Evolutionary conservation across 1,284 basidiomycete species (phyloP).

Genomic region (Apiotrichum gracile): DNA sequence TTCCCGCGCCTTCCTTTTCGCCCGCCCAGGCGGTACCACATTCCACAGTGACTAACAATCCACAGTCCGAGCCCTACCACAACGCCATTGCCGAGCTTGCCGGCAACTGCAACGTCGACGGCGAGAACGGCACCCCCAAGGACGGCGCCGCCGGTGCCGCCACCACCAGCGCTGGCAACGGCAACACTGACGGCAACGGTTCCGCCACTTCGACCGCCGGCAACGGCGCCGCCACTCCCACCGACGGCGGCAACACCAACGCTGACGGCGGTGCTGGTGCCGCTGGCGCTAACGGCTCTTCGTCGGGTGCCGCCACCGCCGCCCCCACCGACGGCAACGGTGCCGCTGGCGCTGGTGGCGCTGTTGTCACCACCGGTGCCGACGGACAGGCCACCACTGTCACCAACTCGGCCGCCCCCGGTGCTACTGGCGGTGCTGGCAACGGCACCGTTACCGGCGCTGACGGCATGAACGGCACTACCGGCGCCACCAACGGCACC

Average conservation of each 20-base stretch:
- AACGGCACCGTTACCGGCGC: no score
- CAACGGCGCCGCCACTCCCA: neutral
- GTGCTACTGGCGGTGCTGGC: no score
- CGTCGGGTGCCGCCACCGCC: neutral
- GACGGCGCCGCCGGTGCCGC: neutral
- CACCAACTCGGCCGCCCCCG: no score
- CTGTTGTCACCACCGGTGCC: no score
- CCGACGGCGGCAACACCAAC: neutral
- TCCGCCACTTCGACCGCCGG: neutral
- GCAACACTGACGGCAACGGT: neutral
- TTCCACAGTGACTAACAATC: neutral
- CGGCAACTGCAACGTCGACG: constrained; percentile 1
- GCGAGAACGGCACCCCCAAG: neutral
- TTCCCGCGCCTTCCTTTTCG: neutral
- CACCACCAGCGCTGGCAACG: neutral
- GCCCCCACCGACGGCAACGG: neutral
- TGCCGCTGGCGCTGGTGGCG: neutral
- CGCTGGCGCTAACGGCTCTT: constrained; percentile 16
- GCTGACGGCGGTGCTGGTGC: constrained; percentile 1
- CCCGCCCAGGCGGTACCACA: neutral
- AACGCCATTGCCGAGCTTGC: neutral
- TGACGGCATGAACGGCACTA: no score
- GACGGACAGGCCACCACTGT: no score
- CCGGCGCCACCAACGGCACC: no score
- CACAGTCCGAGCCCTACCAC: constrained; percentile 9